Conservation (phyloP, 805 yeast species). For the Nakazawaea wyomingensis region DNA sequence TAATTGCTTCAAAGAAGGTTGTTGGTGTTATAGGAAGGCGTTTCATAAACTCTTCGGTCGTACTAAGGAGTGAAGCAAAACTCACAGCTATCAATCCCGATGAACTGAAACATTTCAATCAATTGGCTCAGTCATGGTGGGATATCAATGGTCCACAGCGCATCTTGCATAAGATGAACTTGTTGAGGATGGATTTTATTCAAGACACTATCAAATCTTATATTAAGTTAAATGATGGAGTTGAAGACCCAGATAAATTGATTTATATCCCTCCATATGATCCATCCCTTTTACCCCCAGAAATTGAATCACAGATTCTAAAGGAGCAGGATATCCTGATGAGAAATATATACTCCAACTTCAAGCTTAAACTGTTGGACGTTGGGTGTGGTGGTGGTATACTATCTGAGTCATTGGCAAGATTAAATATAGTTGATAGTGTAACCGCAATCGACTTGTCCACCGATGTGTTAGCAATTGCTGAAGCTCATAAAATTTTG, state of each 20-base stretch:
- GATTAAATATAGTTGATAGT: conserved; percentile 53
- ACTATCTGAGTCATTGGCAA: conserved; percentile 77
- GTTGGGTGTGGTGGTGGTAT: conserved; percentile 99
- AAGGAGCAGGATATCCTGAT: conserved; percentile 45
- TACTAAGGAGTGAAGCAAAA: neutral
- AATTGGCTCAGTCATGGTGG: conserved; percentile 98
- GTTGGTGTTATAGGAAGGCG: neutral
- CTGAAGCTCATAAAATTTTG: conserved; percentile 54
- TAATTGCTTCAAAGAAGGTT: neutral
- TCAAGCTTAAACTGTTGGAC: conserved; percentile 60
- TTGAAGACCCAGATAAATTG: conserved; percentile 35
- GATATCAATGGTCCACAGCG: conserved; percentile 90
- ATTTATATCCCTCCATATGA: conserved; percentile 78
- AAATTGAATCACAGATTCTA: conserved; percentile 41
- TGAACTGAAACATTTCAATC: conserved; percentile 78
- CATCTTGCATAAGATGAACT: conserved; percentile 90
- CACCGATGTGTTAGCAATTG: conserved; percentile 75
- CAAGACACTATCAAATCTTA: conserved; percentile 49
- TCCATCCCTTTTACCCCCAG: conserved; percentile 54
- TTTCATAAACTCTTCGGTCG: neutral
- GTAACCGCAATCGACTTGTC: conserved; percentile 88
- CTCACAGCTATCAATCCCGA: conserved; percentile 42
- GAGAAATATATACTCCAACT: conserved; percentile 28
- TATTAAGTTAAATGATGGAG: conserved; percentile 37
- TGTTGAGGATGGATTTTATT: conserved; percentile 83